phyloP scores from a whole-genome alignment of 805 yeast genomes.

The Kodamaea kakaduensis region DNA sequence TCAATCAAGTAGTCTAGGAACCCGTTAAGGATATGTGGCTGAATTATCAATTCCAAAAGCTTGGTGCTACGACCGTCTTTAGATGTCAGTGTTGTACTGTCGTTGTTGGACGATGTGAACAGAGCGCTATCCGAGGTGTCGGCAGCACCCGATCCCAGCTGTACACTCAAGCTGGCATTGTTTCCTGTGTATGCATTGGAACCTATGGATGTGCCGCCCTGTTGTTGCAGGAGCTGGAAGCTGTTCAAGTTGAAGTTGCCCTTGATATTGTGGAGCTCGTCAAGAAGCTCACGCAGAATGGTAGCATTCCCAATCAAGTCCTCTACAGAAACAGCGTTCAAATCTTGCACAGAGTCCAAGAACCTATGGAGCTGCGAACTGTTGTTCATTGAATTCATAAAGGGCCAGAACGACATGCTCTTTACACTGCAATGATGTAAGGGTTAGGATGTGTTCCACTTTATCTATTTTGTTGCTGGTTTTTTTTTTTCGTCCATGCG shows the following conservation, averaged over 20 bases:
- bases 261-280: slow-evolving; percentile 35
- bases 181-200: slow-evolving; percentile 9
- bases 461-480: slow-evolving; percentile 3
- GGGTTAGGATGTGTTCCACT: slow-evolving; percentile 1
- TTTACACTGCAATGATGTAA: slow-evolving; percentile 1
- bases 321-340: slow-evolving; percentile 27
- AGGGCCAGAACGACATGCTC: slow-evolving; percentile 46
- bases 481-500: slow-evolving; percentile 1
- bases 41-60: slow-evolving; percentile 73
- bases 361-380: slow-evolving; percentile 39
- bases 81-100: slow-evolving; percentile 17
- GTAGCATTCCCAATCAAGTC: slow-evolving; percentile 30
- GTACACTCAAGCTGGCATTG: slow-evolving; percentile 5
- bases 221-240: slow-evolving; percentile 27
- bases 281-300: slow-evolving; percentile 35
- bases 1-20: slow-evolving; percentile 64
- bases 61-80: slow-evolving; percentile 44
- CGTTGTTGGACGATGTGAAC: slow-evolving; percentile 32
- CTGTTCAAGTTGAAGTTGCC: slow-evolving; percentile 26
- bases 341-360: slow-evolving; percentile 35
- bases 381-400: slow-evolving; percentile 33
- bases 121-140: slow-evolving; percentile 27
- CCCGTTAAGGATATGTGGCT: slow-evolving; percentile 66
- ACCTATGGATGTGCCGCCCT: neutral
- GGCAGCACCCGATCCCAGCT: slow-evolving; percentile 10